phyloP scores from a whole-genome alignment of 169 alveolate genomes.

The Plasmodium gaboni region DNA sequence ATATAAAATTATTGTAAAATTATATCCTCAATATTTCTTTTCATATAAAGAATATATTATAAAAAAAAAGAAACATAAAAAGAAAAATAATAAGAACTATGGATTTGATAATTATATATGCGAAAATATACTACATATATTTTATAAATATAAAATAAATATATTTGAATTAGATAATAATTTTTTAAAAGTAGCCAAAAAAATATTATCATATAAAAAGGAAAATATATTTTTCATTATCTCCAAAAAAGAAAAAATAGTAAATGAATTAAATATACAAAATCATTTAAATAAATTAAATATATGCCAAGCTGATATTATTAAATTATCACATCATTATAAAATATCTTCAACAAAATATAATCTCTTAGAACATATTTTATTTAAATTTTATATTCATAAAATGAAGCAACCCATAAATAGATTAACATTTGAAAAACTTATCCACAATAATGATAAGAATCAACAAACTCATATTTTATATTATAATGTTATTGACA shows the following conservation, averaged over 20 bases:
- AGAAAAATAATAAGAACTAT: not conserved
- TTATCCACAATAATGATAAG: too few species aligned
- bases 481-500: too few species aligned
- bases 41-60: too few species aligned
- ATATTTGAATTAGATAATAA: slow-evolving; percentile 18
- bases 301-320: slow-evolving; percentile 2
- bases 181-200: slow-evolving; percentile 7
- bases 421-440: too few species aligned
- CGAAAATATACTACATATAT: not conserved
- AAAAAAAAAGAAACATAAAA: not conserved
- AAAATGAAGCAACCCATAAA: too few species aligned
- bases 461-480: too few species aligned
- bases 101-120: not conserved
- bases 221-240: slow-evolving; percentile 34
- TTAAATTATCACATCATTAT: not conserved
- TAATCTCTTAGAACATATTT: too few species aligned
- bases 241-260: slow-evolving; percentile 2
- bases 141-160: slow-evolving; percentile 54
- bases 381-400: too few species aligned
- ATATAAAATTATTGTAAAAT: slow-evolving; percentile 5
- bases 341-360: too few species aligned
- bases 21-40: slow-evolving; percentile 12
- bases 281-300: slow-evolving; percentile 3
- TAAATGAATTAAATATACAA: not conserved
- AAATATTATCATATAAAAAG: slow-evolving; percentile 8